A percentile compares a stretch with the other conserved stretches of the same genome.
Conservation (phyloP, 331 rosid genomes). For the Pyracantha coccinea region DNA sequence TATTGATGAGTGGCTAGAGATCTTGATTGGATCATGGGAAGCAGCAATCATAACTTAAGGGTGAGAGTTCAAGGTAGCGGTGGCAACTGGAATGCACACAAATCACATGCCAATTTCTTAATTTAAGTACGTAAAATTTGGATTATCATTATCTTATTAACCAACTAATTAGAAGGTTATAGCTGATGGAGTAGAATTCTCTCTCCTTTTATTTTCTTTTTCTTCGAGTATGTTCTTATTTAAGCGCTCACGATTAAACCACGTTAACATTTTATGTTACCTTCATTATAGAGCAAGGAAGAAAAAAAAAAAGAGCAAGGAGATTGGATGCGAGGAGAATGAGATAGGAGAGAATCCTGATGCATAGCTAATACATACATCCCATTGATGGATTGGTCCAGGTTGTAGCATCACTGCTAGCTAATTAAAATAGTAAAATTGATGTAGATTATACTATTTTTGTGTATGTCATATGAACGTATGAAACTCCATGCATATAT, state of each 20-base stretch:
- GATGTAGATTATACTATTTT: too few species aligned
- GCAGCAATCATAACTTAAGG: slow-evolving; percentile 40
- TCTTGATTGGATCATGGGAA: slow-evolving; percentile 40
- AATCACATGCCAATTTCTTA: background rate
- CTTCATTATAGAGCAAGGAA: too few species aligned
- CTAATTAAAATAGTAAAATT: background rate
- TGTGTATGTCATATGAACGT: background rate
- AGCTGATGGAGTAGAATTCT: too few species aligned
- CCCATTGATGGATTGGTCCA: background rate
- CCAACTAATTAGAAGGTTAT: background rate
- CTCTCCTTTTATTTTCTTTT: too few species aligned
- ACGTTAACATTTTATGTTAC: too few species aligned
- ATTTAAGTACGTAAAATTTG: background rate
- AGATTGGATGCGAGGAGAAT: too few species aligned
- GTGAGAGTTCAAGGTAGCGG: background rate
- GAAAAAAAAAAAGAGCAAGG: fast-evolving
- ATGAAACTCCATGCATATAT: background rate
- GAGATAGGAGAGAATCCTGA: too few species aligned
- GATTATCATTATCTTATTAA: background rate
- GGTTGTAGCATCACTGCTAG: background rate
- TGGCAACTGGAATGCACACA: background rate
- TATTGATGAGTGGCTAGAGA: slow-evolving; percentile 27
- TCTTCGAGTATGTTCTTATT: too few species aligned
- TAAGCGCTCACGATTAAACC: too few species aligned
- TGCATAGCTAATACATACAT: too few species aligned